phyloP scores from a whole-genome alignment of 306 rosid species.

The Castanopsis chinensis region DNA sequence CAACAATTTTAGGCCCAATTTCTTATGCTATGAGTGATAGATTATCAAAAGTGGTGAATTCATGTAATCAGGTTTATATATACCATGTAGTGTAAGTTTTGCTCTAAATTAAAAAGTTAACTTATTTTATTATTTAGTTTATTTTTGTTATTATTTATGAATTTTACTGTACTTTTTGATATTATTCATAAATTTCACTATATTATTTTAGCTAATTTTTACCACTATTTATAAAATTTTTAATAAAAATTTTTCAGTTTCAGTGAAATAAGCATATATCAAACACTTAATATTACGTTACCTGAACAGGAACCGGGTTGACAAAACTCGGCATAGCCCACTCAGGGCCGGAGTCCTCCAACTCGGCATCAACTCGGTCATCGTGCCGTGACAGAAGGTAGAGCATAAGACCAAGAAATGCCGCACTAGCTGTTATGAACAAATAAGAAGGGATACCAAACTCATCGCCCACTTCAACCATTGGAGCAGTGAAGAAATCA shows the following conservation, averaged over 20 bases:
- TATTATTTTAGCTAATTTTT: too few relatives aligned
- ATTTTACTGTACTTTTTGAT: accelerated
- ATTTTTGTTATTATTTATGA: too few relatives aligned
- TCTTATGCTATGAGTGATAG: too few relatives aligned
- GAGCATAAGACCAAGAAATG: conserved; percentile 42
- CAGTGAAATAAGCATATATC: too few relatives aligned
- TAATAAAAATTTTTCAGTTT: too few relatives aligned
- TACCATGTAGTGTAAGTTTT: too few relatives aligned
- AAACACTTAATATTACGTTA: neutral
- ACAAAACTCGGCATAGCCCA: conserved; percentile 34
- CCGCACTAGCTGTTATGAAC: conserved; percentile 47
- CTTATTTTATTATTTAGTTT: accelerated
- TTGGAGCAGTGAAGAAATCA: conserved; percentile 44
- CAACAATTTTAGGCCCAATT: too few relatives aligned
- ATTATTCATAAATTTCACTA: accelerated
- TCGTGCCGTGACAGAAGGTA: conserved; percentile 20
- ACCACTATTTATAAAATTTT: accelerated
- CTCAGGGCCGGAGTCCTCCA: conserved; percentile 19
- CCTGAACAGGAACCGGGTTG: conserved; percentile 31
- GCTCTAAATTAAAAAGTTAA: too few relatives aligned
- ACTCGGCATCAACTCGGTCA: neutral
- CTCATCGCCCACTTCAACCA: conserved; percentile 51
- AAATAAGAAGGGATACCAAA: conserved; percentile 51
- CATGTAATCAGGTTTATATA: too few relatives aligned
- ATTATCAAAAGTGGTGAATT: too few relatives aligned